Evolutionary conservation across 805 yeast species (phyloP).

Genomic region (Starmerella bombi): DNA sequence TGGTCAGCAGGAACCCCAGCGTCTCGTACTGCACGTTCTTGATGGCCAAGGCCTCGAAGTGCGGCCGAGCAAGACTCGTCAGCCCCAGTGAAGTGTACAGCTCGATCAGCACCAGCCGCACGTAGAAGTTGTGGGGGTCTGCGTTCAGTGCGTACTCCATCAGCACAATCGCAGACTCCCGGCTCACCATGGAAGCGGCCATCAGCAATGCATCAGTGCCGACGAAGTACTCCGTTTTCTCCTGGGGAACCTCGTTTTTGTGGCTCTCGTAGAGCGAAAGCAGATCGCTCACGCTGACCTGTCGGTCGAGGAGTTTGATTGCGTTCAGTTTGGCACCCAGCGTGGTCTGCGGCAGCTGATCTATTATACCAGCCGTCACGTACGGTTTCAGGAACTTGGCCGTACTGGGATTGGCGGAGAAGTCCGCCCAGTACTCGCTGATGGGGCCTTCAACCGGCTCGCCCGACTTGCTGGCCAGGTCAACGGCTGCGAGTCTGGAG

Average conservation of each 20-base stretch:
- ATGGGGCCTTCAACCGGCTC: slow-evolving; percentile 17
- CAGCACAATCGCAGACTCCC: slow-evolving; percentile 34
- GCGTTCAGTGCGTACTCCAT: slow-evolving; percentile 42
- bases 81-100: slow-evolving; percentile 49
- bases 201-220: slow-evolving; percentile 55
- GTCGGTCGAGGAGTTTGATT: slow-evolving; percentile 34
- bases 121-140: slow-evolving; percentile 63
- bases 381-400: slow-evolving; percentile 42
- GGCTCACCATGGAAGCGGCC: slow-evolving; percentile 28
- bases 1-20: slow-evolving; percentile 37
- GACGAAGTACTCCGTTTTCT: slow-evolving; percentile 51
- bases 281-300: slow-evolving; percentile 25
- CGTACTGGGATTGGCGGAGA: slow-evolving; percentile 51
- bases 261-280: slow-evolving; percentile 31
- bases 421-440: slow-evolving; percentile 33
- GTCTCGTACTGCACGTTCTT: slow-evolving; percentile 70
- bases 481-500: slow-evolving; percentile 40
- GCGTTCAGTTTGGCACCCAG: slow-evolving; percentile 30
- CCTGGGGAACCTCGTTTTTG: slow-evolving; percentile 29
- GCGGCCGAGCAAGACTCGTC: slow-evolving; percentile 36
- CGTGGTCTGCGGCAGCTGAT: slow-evolving; percentile 9
- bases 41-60: slow-evolving; percentile 45
- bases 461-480: slow-evolving; percentile 27
- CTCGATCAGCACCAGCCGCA: slow-evolving; percentile 57
- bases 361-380: slow-evolving; percentile 20